Evolutionary conservation across 2,329 filamentous ascomycete genomes (phyloP).

Genomic region (Aspergillus sp.): DNA sequence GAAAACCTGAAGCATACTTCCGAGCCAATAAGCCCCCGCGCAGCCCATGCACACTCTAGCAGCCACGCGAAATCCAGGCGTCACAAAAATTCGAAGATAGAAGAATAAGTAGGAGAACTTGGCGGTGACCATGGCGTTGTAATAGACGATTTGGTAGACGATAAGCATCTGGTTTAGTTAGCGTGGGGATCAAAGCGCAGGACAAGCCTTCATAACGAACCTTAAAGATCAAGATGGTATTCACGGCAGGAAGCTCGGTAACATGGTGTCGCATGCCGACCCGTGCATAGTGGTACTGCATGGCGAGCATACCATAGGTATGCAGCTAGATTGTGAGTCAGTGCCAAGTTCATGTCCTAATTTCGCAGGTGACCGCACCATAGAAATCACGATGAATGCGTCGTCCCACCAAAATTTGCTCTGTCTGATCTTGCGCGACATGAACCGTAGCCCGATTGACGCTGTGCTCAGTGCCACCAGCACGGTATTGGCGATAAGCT

Average conservation of each 20-base stretch:
- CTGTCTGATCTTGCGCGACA: constrained; percentile 30
- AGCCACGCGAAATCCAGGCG: constrained; percentile 31
- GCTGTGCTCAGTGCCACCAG: constrained; percentile 29
- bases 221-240: constrained; percentile 6
- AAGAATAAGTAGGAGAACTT: constrained; percentile 34
- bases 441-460: constrained; percentile 30
- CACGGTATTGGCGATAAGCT: constrained; percentile 26
- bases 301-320: constrained; percentile 24
- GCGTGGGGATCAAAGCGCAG: neutral
- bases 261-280: constrained; percentile 21
- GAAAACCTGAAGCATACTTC: constrained; percentile 33
- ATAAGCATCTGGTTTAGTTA: constrained; percentile 18
- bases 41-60: constrained; percentile 28
- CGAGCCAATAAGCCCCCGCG: constrained; percentile 30
- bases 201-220: neutral
- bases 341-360: too few species aligned
- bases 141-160: constrained; percentile 29
- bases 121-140: constrained; percentile 31
- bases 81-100: constrained; percentile 34
- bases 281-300: constrained; percentile 22
- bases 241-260: constrained; percentile 8
- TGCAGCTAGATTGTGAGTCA: constrained; percentile 6
- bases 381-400: constrained; percentile 25
- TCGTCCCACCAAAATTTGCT: constrained; percentile 36
- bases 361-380: neutral